phyloP scores from a whole-genome alignment of 1,284 basidiomycete species.

The Moesziomyces sp. region DNA sequence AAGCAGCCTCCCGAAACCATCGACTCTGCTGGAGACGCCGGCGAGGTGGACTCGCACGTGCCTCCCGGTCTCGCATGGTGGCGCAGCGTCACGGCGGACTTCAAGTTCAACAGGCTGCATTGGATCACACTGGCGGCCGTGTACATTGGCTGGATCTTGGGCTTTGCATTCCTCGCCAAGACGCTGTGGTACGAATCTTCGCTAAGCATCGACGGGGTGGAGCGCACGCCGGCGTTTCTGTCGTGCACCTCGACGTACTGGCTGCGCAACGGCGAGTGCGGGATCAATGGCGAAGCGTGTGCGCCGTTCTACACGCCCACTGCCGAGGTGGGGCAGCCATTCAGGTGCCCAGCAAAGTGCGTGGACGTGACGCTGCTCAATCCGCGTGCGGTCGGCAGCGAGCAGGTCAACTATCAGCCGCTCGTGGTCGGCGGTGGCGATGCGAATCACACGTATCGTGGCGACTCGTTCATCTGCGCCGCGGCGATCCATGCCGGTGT shows the following conservation, averaged over 20 bases:
- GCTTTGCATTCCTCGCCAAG: constrained; percentile 52
- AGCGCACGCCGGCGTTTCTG: constrained; percentile 33
- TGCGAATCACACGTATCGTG: constrained; percentile 73
- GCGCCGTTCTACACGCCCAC: constrained; percentile 74
- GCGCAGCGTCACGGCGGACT: constrained; percentile 29
- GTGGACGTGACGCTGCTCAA: constrained; percentile 77
- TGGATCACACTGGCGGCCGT: constrained; percentile 49
- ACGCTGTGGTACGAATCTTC: constrained; percentile 54
- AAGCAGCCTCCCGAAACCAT: constrained; percentile 24
- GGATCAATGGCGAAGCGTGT: constrained; percentile 78
- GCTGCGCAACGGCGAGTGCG: constrained; percentile 72
- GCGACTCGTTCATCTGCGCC: constrained; percentile 85
- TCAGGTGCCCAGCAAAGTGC: constrained; percentile 84
- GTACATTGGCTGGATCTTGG: constrained; percentile 59
- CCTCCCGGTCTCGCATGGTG: constrained; percentile 29
- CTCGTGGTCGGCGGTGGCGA: constrained; percentile 83
- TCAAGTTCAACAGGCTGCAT: constrained; percentile 48
- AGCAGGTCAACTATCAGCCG: constrained; percentile 76
- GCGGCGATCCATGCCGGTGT: constrained; percentile 81
- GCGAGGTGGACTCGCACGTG: constrained; percentile 2
- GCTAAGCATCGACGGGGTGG: constrained; percentile 10
- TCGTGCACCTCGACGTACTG: constrained; percentile 65
- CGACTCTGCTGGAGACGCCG: not conserved
- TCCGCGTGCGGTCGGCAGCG: constrained; percentile 78
- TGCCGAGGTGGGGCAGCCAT: constrained; percentile 72